Percentiles rank a stretch among this genome's conserved stretches.
Conservation (phyloP, 108 stramenopile genomes). For the Conticribra weissflogii region DNA sequence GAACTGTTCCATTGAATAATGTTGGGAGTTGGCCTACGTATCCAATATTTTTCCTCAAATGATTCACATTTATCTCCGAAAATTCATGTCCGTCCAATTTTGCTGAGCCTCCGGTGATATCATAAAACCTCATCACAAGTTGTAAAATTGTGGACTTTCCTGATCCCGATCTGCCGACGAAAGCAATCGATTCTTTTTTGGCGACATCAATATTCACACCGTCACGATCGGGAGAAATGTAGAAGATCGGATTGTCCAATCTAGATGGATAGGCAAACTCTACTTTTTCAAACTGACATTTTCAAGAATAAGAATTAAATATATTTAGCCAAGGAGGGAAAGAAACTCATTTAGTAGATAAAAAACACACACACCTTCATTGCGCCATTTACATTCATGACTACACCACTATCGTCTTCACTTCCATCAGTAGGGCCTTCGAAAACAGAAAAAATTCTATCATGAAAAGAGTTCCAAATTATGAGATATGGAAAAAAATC, state of each 20-base stretch:
- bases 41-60: constrained; percentile 54
- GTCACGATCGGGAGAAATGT: constrained; percentile 10
- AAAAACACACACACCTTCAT: constrained; percentile 16
- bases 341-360: no score
- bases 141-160: constrained; percentile 36
- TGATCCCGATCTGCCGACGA: constrained; percentile 13
- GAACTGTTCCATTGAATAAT: constrained; percentile 69
- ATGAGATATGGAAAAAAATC: not conserved
- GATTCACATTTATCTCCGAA: constrained; percentile 34
- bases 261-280: constrained; percentile 29
- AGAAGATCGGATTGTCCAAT: constrained; percentile 20
- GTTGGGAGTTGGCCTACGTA: constrained; percentile 73
- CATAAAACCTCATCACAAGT: constrained; percentile 50
- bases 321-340: no score
- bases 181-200: constrained; percentile 25
- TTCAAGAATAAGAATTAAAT: no score
- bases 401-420: constrained; percentile 11
- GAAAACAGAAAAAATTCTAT: constrained; percentile 49
- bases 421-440: constrained; percentile 47
- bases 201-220: constrained; percentile 26
- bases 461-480: constrained; percentile 25
- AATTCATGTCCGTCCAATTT: constrained; percentile 56
- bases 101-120: constrained; percentile 40
- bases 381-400: constrained; percentile 24
- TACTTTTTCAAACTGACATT: constrained; percentile 21